A percentile compares a stretch with the other conserved stretches of the same genome.
These are phyloP conservation scores for Hypholoma fasciculare DNA, from an alignment of 768 basidiomycete species.

Conservation along the genomic window DNA sequence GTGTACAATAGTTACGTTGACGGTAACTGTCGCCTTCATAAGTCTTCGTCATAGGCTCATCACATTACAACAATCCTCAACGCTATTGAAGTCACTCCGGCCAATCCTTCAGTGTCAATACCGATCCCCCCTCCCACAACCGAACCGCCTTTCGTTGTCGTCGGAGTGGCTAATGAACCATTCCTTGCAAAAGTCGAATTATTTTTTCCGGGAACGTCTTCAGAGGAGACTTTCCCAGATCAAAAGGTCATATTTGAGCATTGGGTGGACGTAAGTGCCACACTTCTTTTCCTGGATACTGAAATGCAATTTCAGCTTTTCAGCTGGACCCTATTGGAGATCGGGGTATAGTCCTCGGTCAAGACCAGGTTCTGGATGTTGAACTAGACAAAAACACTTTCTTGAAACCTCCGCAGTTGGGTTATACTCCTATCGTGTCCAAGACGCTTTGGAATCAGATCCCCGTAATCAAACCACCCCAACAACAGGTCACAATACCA, in stretches of 20 bases:
- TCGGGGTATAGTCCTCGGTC: constrained; percentile 34
- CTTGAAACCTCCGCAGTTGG: constrained; percentile 31
- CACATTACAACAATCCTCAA: constrained; percentile 47
- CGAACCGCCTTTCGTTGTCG: constrained; percentile 44
- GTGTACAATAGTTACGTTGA: not conserved
- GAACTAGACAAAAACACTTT: constrained; percentile 50
- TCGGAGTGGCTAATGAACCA: constrained; percentile 40
- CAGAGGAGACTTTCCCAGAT: constrained; percentile 17
- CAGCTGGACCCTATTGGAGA: constrained; percentile 44
- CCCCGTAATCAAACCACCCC: not conserved
- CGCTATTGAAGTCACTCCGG: constrained; percentile 35
- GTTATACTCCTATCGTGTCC: constrained; percentile 31
- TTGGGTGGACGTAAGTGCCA: constrained; percentile 50
- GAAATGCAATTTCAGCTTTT: not conserved
- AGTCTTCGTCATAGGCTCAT: constrained; percentile 27
- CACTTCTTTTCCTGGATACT: not conserved
- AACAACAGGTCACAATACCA: not conserved
- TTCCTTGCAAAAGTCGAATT: constrained; percentile 50
- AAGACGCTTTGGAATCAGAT: constrained; percentile 39
- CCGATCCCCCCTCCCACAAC: constrained; percentile 18
- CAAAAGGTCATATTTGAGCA: constrained; percentile 47
- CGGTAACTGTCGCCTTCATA: not conserved
- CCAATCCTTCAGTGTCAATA: constrained; percentile 18
- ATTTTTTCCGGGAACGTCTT: constrained; percentile 37
- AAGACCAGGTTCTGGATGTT: constrained; percentile 53